Evolutionary conservation across 495 filamentous ascomycete species (phyloP), one percentile per base, ranked within the genome.

Genomic region (Chaetomidium leptoderma): DNA sequence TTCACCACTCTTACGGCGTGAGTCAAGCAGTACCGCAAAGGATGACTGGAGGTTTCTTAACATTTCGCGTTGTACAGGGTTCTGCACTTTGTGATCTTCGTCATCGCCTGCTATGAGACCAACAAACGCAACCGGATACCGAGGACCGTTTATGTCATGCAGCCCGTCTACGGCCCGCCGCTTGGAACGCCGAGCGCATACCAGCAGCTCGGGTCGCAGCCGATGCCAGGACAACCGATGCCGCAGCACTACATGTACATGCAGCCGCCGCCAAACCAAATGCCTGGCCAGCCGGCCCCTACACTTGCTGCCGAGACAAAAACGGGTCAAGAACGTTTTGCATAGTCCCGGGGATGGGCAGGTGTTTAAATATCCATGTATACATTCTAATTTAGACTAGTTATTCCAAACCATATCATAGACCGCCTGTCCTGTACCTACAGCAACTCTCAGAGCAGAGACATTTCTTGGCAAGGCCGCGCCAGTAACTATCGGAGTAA

Each of bases 21-120:
- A 48, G 57, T 48, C 6, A 30, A 16, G 2, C 16, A 17, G 2
- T 19, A 1, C 29, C 6, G 3, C 6, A 10, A 16, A 10, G 8
- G 6, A 0, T n/a, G 2, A 5, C 21, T 37, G 23, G 2, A 21
- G 23, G 16, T 1, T 23, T 10, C 19, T 16, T 40, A 14, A 53
- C 35, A 3, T 19, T 13, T 3, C 13, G 0, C 16, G 0, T 2
- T 50, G 3, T 32, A 6, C 23, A 63, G 56, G 14, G 6, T 60
- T 26, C 13, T 37, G 17, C 62, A 65, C 45, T 58, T 65, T 36
- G 37, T 27, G 0, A 27, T 58, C n/a, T 65, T 65, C 33, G 55
- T 65, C 36, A 54, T 65, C 42, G 62, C 23, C 26, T 65, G 62
- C 50, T 27, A 27, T 50, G 62, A 65, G 45, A 65, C 62, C n/a